Evolutionary conservation across 441 rosid species (phyloP).

Genomic region (Euphorbia neoarborescens): DNA sequence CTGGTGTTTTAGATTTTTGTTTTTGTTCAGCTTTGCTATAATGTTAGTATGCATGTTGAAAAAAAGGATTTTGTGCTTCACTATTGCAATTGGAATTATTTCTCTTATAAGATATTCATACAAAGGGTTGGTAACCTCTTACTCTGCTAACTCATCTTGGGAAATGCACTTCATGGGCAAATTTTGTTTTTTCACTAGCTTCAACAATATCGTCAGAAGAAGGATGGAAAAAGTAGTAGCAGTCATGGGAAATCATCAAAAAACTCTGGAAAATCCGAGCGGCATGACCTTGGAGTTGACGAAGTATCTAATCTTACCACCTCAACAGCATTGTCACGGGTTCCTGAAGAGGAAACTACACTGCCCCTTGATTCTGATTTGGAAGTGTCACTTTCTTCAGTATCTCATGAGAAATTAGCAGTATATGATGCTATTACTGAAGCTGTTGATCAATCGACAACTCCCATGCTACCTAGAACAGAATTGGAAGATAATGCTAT

Average conservation of each 20-base stretch:
- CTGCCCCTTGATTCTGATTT: conserved; percentile 28
- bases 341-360: conserved; percentile 35
- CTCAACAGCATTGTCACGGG: conserved; percentile 24
- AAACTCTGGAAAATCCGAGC: conserved; percentile 51
- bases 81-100: neutral
- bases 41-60: neutral
- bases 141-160: neutral
- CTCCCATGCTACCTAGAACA: conserved; percentile 25
- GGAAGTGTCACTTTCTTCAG: conserved; percentile 23
- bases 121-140: neutral
- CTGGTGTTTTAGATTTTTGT: neutral
- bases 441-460: conserved; percentile 33
- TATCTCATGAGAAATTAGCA: conserved; percentile 31
- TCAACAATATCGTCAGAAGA: conserved; percentile 96
- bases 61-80: neutral
- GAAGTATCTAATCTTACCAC: conserved; percentile 25
- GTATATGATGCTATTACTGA: conserved; percentile 30
- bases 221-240: conserved; percentile 68
- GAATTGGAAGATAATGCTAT: conserved; percentile 25
- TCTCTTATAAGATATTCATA: neutral
- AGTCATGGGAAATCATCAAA: conserved; percentile 72
- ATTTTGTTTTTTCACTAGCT: conserved; percentile 41
- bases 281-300: conserved; percentile 48
- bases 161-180: conserved; percentile 12
- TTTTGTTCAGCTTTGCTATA: neutral